Percentiles rank a stretch among this genome's conserved stretches.
Evolutionary conservation across 345 rosid genomes (phyloP).

Genomic region (Capsella bursapastoris): DNA sequence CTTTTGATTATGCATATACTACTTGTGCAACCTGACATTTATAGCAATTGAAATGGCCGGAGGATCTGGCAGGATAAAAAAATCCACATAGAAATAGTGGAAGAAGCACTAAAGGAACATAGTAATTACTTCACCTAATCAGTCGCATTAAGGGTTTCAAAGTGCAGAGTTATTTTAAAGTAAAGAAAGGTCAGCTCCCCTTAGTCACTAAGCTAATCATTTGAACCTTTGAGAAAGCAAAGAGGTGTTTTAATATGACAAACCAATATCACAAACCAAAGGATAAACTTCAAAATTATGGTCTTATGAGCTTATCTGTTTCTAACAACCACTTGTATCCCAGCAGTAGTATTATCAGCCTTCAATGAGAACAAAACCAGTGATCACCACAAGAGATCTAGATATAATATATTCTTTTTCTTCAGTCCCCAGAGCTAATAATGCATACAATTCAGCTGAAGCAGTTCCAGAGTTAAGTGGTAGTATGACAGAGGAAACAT

Average conservation of each 20-base stretch:
- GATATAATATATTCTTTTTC: not conserved
- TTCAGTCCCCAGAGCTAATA: not conserved
- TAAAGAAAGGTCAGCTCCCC: slow-evolving; percentile 40
- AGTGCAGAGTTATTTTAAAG: slow-evolving; percentile 42
- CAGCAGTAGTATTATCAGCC: slow-evolving; percentile 5
- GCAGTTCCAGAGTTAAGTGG: not conserved
- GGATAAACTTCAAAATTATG: not conserved
- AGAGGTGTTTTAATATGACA: slow-evolving; percentile 40
- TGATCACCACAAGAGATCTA: slow-evolving; percentile 12
- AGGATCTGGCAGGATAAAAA: slow-evolving; percentile 33
- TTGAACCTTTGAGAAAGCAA: slow-evolving; percentile 29
- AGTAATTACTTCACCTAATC: slow-evolving; percentile 57
- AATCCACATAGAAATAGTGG: slow-evolving; percentile 58
- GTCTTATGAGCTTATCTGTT: not conserved
- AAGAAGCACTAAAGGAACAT: slow-evolving; percentile 57
- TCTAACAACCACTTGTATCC: not conserved
- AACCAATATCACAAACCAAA: slow-evolving; percentile 33
- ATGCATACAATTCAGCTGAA: not conserved
- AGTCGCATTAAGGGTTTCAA: slow-evolving; percentile 29
- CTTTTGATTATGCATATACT: slow-evolving; percentile 31
- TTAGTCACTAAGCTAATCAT: slow-evolving; percentile 43
- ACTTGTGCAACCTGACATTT: slow-evolving; percentile 42
- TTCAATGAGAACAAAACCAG: slow-evolving; percentile 11
- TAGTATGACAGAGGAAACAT: slow-evolving; percentile 3
- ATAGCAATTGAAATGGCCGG: slow-evolving; percentile 43